These are phyloP conservation scores for Catharanthus roseus DNA, from an alignment of 257 asterid species.

Conservation along the genomic window DNA sequence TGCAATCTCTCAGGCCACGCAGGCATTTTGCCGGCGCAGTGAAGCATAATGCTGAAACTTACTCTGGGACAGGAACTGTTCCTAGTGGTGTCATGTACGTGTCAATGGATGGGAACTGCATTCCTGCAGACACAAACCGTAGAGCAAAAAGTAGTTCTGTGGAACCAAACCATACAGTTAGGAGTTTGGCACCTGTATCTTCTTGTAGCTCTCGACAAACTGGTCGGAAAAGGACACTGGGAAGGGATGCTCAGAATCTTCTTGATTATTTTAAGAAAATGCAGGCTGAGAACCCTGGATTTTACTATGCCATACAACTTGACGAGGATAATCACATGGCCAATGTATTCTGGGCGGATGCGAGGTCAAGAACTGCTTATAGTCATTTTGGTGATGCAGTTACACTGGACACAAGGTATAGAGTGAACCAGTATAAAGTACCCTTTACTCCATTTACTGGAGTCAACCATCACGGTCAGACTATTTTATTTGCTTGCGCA, in stretches of 20 bases:
- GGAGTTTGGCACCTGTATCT: constrained; percentile 22
- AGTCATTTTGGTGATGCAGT: constrained; percentile 85
- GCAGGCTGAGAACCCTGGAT: constrained; percentile 94
- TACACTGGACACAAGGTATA: constrained; percentile 58
- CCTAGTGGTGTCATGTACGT: constrained; percentile 79
- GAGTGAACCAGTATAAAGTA: constrained; percentile 53
- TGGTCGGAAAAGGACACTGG: constrained; percentile 48
- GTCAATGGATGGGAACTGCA: constrained; percentile 54
- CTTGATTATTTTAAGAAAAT: constrained; percentile 83
- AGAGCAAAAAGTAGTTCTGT: constrained; percentile 35
- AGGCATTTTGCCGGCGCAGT: constrained; percentile 51
- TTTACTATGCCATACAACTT: constrained; percentile 86
- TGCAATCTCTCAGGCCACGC: constrained; percentile 50
- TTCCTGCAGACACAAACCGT: constrained; percentile 35
- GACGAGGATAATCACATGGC: constrained; percentile 86
- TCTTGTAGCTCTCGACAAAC: constrained; percentile 35
- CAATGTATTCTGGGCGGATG: constrained; percentile 89
- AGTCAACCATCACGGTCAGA: constrained; percentile 90
- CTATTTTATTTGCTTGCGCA: constrained; percentile 76
- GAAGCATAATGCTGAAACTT: constrained; percentile 36
- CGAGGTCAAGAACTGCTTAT: constrained; percentile 85
- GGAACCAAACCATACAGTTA: constrained; percentile 32
- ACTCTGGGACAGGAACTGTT: constrained; percentile 40
- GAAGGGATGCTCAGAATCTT: constrained; percentile 82
- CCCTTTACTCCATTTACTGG: constrained; percentile 92